Base-by-base conservation (phyloP, 2,329 filamentous ascomycete genomes). In the Lasiodiplodia hormozganensis region DNA sequence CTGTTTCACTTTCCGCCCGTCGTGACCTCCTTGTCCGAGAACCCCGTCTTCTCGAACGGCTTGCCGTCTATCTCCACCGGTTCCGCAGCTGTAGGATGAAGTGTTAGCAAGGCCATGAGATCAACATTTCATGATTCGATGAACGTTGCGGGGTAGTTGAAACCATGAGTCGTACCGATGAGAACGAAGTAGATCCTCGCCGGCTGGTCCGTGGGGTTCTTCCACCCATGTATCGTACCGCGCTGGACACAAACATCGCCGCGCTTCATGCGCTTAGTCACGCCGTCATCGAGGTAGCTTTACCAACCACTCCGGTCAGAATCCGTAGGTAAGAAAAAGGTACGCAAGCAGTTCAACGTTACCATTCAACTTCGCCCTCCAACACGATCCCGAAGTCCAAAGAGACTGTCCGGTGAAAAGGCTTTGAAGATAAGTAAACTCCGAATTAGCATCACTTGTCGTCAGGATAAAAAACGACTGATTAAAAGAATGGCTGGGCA, bases 191-290 rank as follows among this genome's bases (percentile, higher is more conserved):
- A 57, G 21, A 53, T 68, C 16, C 56, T n/a, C 3, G 60, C 51
- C 2, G 60, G 60, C 28, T 64, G 51, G 47, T 64, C 60, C 2
- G 60, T 75, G 12, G 70, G 36, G 34, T 79, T 79, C 47, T 72
- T 74, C 78, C 77, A 79, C n/a, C 74, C 75, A 71, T 81, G 79
- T 73, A 78, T 80, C 1, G 78, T 80, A 2, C 78, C 79, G 7
- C 79, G 70, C 67, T 81, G 78, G 31, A 81, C 73, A 1, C 74
- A 73, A 5, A 79, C 72, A 71, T 81, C 78, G 2, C 79, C 79
- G 3, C 76, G 69, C 31, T 73, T 76, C 74, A 80, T 23, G 23
- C 60, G 60, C 28, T 36, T 23, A 18, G 38, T 64, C n/a, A 36
- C 60, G 23, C 51, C 34, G 60, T 64, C n/a, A n/a, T 64, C 60